Evolutionary conservation across 2,329 filamentous ascomycete genomes (phyloP).

Genomic region (Coniella lustricola): DNA sequence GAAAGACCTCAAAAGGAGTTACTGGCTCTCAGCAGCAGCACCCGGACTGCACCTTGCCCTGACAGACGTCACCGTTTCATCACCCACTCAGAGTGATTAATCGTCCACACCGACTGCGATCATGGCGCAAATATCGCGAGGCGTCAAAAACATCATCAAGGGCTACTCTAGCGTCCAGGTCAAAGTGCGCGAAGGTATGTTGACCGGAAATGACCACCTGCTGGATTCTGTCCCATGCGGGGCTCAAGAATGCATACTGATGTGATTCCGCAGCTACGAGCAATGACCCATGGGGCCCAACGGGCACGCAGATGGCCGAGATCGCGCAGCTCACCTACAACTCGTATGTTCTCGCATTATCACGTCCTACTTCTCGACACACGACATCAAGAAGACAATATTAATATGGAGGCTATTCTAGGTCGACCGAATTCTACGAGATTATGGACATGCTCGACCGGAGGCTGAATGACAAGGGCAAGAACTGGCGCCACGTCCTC

Average conservation of each 20-base stretch:
- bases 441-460: slow-evolving; percentile 99
- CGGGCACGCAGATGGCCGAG: slow-evolving; percentile 96
- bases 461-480: slow-evolving; percentile 96
- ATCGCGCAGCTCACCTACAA: slow-evolving; percentile 97
- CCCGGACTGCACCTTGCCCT: background rate
- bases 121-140: slow-evolving; percentile 97
- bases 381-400: background rate
- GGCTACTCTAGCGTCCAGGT: slow-evolving; percentile 95
- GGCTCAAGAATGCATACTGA: slow-evolving; percentile 22
- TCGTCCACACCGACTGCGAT: slow-evolving; percentile 26
- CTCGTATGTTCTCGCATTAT: slow-evolving; percentile 56
- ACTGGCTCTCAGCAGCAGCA: background rate
- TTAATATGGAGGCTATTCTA: slow-evolving; percentile 28
- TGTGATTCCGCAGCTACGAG: slow-evolving; percentile 67
- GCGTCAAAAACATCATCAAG: slow-evolving; percentile 99
- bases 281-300: slow-evolving; percentile 98
- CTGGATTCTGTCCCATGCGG: slow-evolving; percentile 1
- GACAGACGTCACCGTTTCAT: background rate
- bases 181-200: slow-evolving; percentile 92
- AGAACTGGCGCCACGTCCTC: slow-evolving; percentile 97
- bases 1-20: background rate
- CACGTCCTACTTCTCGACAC: background rate
- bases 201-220: background rate
- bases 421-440: slow-evolving; percentile 95
- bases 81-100: background rate